Evolutionary conservation across 2,329 filamentous ascomycete species (phyloP).

Genomic region (Cladosporium colombiae): DNA sequence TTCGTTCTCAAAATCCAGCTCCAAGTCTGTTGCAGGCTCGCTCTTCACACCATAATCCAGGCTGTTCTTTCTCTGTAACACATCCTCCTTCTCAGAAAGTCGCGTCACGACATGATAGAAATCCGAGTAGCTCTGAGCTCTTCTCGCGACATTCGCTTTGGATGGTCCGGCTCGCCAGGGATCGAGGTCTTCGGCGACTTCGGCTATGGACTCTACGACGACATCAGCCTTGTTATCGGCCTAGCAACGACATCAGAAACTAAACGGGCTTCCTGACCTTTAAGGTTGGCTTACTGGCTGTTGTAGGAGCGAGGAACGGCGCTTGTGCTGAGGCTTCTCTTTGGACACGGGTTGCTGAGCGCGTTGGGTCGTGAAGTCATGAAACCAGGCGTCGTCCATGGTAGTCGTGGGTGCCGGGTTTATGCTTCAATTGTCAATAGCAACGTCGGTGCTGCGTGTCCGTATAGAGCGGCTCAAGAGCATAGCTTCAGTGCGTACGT

Average conservation of each 20-base stretch:
- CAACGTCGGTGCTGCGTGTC: slow-evolving; percentile 11
- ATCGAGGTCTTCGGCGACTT: slow-evolving; percentile 61
- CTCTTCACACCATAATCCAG: slow-evolving; percentile 40
- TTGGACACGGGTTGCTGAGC: slow-evolving; percentile 53
- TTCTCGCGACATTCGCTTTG: slow-evolving; percentile 62
- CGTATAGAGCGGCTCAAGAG: neutral
- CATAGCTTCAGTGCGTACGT: neutral
- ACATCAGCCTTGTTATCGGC: slow-evolving; percentile 57
- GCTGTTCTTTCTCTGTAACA: slow-evolving; percentile 36
- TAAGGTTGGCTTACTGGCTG: slow-evolving; percentile 49
- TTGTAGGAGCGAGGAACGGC: slow-evolving; percentile 67
- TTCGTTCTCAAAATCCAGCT: slow-evolving; percentile 61
- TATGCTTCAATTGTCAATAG: neutral
- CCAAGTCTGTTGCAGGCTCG: slow-evolving; percentile 18
- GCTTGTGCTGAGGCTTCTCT: slow-evolving; percentile 58
- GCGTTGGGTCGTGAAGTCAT: slow-evolving; percentile 60
- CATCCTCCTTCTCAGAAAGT: slow-evolving; percentile 56
- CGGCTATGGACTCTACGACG: slow-evolving; percentile 57
- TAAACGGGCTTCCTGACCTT: slow-evolving; percentile 8
- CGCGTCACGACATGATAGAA: slow-evolving; percentile 67
- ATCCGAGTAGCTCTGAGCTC: slow-evolving; percentile 77
- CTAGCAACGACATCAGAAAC: slow-evolving; percentile 51
- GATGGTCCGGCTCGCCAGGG: slow-evolving; percentile 59
- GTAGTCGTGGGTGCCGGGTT: neutral
- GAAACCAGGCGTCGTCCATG: slow-evolving; percentile 79